Evolutionary conservation across 2,329 filamentous ascomycete species (phyloP), one percentile per base, ranked within the genome.

Genomic region (Stylonectria norvegica): DNA sequence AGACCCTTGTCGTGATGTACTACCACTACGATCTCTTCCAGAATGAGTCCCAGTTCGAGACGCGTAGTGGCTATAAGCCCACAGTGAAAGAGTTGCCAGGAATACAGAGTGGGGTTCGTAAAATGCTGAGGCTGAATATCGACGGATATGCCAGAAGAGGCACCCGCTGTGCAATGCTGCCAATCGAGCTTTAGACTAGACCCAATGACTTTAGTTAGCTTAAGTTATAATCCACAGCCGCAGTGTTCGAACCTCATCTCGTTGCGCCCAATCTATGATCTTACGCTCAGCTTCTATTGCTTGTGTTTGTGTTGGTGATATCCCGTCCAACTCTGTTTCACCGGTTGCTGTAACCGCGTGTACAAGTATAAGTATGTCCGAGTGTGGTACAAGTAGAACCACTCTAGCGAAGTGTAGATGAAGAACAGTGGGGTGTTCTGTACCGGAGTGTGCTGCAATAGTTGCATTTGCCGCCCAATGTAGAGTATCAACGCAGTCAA

Each of bases 401-500:
- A 79, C 64, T 2, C 78, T 66, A 0, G 77, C 69, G 2, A 74
- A 56, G 48, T 81, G 78, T 3, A 81, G 65, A 47, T 80, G 75
- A 5, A 79, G 55, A 0, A 81, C 65, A 2, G 72, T 76, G 3
- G 73, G 67, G 42, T 78, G 74, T 42, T 80, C 76, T 5, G 71
- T 61, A 0, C 76, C 77, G 1, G 66, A 63, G 1, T 67, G 59
- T 34, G 68, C 67, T 4, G 72, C 71, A 20, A 76, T 69, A 0
- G 66, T 68, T 29, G 67, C 71, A 46, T 78, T 78, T 3, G 76
- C 76, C 14, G 69, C 66, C 76, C 77, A 80, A 49, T 81, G 75
- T 2, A 81, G 62, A 2, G 79, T 68, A 41, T 81, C 77, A 3
- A 81, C 46, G 29, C 64, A 69, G 38, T 73, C 71, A 29, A 69